Evolutionary conservation across 1,284 basidiomycete species (phyloP), one percentile per base, ranked within the genome.

Genomic region (Malassezia cuniculi): DNA sequence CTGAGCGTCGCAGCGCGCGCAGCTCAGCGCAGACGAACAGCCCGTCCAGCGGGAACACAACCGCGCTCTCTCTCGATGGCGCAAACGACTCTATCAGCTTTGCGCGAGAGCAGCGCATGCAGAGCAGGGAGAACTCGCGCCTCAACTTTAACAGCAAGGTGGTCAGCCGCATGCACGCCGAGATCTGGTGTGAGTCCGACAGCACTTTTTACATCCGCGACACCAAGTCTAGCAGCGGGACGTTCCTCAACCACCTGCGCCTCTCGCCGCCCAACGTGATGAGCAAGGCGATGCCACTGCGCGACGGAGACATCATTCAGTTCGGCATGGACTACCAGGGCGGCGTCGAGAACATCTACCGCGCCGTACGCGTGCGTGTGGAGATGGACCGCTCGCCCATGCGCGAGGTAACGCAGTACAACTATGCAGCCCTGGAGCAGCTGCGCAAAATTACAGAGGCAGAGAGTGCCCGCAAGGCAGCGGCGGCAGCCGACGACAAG

Each of bases 261-360:
- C 74, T 97, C 8, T 81, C 80, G 24, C 75, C 79, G 0, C 86
- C 90, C 9, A 83, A 82, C 39, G 75, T 78, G 10, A 85, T 90
- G 36, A 57, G 54, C 22, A 73, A 78, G 27, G 77, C 85, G 0
- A 81, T 77, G 50, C 77, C 78, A 49, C 74, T 97, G 58, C 84
- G 82, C 69, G 90, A 95, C 51, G 90, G 90, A 1, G 90, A 97
- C 69, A 77, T 95, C 12, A 71, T 97, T 6, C 90, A 97, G 70
- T 77, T 95, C 1, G 90, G 90, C 1, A 87, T 97, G 21, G 93
- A 97, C 67, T 97, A 94, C 69, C 90, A 95, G 69, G 90, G 90
- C 19, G 93, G 90, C 0, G 79, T 83, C 4, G 89, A 97, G 70
- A 89, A 95, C 69, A 86, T 94, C 47, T 97, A 93, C 70, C 84